Evolutionary conservation across 1,284 basidiomycete genomes (phyloP).

Genomic region (Meripilus lineatus): DNA sequence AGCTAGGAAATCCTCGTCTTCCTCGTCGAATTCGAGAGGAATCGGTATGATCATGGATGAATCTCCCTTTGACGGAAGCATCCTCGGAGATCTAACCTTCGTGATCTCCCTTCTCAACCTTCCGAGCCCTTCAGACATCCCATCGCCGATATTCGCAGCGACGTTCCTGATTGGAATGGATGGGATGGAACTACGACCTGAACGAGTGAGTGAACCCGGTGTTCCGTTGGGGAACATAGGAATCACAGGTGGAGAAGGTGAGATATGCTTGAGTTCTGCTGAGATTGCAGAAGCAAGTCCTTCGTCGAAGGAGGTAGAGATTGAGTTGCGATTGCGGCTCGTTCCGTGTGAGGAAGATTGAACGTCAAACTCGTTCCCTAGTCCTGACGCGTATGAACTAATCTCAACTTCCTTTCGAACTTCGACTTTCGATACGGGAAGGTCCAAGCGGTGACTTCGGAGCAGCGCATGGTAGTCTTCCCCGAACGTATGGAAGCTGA

Average conservation of each 20-base stretch:
- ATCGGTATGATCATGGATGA: slow-evolving; percentile 30
- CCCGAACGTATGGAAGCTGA: slow-evolving; percentile 69
- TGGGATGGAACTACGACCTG: slow-evolving; percentile 35
- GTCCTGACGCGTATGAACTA: slow-evolving; percentile 43
- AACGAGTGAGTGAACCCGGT: slow-evolving; percentile 31
- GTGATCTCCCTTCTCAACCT: slow-evolving; percentile 51
- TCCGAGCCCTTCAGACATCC: slow-evolving; percentile 56
- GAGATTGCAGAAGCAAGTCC: slow-evolving; percentile 71
- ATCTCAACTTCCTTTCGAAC: slow-evolving; percentile 71
- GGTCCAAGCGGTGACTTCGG: slow-evolving; percentile 59
- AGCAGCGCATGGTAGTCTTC: slow-evolving; percentile 80
- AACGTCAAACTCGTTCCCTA: slow-evolving; percentile 43
- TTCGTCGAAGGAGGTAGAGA: slow-evolving; percentile 66
- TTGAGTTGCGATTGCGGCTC: too few relatives aligned
- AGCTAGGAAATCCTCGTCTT: slow-evolving; percentile 69
- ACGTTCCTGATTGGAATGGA: slow-evolving; percentile 55
- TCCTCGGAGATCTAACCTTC: slow-evolving; percentile 36
- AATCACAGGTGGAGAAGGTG: slow-evolving; percentile 44
- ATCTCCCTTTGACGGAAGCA: slow-evolving; percentile 18
- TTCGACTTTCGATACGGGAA: slow-evolving; percentile 56
- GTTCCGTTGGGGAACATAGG: slow-evolving; percentile 79
- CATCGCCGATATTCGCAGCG: slow-evolving; percentile 45
- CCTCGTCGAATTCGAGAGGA: slow-evolving; percentile 67
- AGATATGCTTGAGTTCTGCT: slow-evolving; percentile 52
- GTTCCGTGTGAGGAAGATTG: slow-evolving; percentile 32